Conservation (phyloP, 371 early-diverging fungal species). For the Funneliformis caledonium region DNA sequence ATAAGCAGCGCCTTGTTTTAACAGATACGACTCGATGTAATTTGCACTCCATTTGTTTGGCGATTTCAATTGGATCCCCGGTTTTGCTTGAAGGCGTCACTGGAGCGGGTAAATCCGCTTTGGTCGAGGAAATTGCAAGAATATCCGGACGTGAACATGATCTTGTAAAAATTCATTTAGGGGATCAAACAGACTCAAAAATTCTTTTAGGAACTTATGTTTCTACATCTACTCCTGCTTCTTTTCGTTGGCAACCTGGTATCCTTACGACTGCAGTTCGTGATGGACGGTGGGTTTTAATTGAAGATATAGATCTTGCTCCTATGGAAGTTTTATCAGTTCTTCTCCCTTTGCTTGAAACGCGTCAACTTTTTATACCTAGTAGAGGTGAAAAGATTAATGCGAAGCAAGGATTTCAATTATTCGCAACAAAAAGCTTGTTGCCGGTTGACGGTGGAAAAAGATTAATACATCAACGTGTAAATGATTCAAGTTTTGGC, state of each 20-base stretch:
- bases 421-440: slow-evolving; percentile 92
- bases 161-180: slow-evolving; percentile 95
- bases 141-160: slow-evolving; percentile 71
- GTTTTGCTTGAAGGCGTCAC: slow-evolving; percentile 92
- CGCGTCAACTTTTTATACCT: slow-evolving; percentile 90
- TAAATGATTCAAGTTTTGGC: slow-evolving; percentile 49
- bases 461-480: slow-evolving; percentile 42
- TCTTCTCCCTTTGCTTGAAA: slow-evolving; percentile 94
- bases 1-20: slow-evolving; percentile 59
- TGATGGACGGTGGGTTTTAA: slow-evolving; percentile 97
- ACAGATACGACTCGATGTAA: slow-evolving; percentile 78
- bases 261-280: slow-evolving; percentile 94
- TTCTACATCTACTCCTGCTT: slow-evolving; percentile 89
- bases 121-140: slow-evolving; percentile 90
- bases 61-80: slow-evolving; percentile 85
- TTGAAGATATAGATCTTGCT: slow-evolving; percentile 99
- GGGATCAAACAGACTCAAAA: slow-evolving; percentile 98
- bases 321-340: slow-evolving; percentile 97
- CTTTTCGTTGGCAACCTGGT: slow-evolving; percentile 97
- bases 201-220: slow-evolving; percentile 97
- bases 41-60: slow-evolving; percentile 78
- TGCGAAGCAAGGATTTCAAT: slow-evolving; percentile 91
- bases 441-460: slow-evolving; percentile 53
- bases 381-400: slow-evolving; percentile 91
- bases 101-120: slow-evolving; percentile 95